Evolutionary conservation across 2,329 filamentous ascomycete genomes (phyloP).

Genomic region (Epicoccum sorghinum): DNA sequence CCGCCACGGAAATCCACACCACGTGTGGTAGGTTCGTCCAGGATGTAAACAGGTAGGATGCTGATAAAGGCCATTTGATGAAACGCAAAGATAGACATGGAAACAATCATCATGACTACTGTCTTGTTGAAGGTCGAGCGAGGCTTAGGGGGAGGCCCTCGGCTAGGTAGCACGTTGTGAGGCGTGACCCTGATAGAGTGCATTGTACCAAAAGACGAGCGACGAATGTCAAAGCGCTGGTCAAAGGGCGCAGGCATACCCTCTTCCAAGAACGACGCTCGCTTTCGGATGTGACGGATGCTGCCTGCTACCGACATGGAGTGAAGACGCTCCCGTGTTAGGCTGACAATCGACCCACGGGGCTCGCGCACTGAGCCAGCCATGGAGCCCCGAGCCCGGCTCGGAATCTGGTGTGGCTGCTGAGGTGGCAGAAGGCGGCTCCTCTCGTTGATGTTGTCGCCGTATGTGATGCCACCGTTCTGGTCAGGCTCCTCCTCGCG

Average conservation of each 20-base stretch:
- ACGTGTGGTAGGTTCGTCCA: constrained; percentile 64
- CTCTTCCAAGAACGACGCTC: constrained; percentile 46
- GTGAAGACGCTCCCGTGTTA: constrained; percentile 32
- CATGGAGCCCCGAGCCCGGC: constrained; percentile 39
- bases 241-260: constrained; percentile 42
- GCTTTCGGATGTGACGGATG: constrained; percentile 43
- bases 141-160: constrained; percentile 21
- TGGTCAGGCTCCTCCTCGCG: constrained; percentile 44
- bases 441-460: constrained; percentile 74
- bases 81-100: constrained; percentile 87
- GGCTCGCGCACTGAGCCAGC: constrained; percentile 31
- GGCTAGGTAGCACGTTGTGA: constrained; percentile 32
- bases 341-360: constrained; percentile 32
- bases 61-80: constrained; percentile 91
- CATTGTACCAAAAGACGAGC: constrained; percentile 47
- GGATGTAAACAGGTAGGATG: constrained; percentile 87
- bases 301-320: constrained; percentile 41
- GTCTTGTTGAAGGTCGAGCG: constrained; percentile 62
- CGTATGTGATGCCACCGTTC: constrained; percentile 59
- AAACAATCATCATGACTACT: constrained; percentile 78
- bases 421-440: constrained; percentile 65
- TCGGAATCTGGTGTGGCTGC: constrained; percentile 24
- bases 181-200: constrained; percentile 41
- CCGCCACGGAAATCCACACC: constrained; percentile 60
- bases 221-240: constrained; percentile 44